These are phyloP conservation scores for Exserohilum rostratum DNA, from an alignment of 2,329 filamentous ascomycete species.

Conservation along the genomic window DNA sequence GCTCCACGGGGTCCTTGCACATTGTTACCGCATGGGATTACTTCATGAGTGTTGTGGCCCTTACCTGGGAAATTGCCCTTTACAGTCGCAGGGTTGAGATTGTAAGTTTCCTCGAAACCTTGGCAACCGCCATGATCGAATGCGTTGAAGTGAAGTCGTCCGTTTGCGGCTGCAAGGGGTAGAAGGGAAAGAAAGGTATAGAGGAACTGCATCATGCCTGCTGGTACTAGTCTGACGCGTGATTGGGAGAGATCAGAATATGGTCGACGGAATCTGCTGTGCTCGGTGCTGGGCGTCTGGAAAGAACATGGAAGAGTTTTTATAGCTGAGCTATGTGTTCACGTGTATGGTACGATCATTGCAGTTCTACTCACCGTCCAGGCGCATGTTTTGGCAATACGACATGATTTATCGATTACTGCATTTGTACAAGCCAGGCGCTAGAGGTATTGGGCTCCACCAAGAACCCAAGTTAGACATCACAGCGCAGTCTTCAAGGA, in stretches of 20 bases:
- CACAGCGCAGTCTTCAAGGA: neutral
- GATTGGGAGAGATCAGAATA: neutral
- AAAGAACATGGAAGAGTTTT: neutral
- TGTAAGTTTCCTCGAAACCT: conserved; percentile 9
- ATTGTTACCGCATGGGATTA: neutral
- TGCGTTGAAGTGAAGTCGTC: conserved; percentile 6
- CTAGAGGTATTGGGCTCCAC: neutral
- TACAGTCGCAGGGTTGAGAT: conserved; percentile 6
- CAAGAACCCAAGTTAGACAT: neutral
- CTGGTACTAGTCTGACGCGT: neutral
- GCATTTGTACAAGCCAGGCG: neutral
- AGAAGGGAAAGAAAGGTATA: conserved; percentile 1
- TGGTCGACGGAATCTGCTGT: neutral
- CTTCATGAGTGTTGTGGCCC: neutral
- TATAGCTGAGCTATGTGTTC: neutral
- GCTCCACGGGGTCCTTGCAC: conserved; percentile 8
- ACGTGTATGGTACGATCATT: neutral
- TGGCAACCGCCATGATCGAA: conserved; percentile 6
- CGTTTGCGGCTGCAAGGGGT: conserved; percentile 2
- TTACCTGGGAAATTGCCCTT: conserved; percentile 11
- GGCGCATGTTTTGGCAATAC: neutral
- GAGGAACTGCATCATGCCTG: neutral
- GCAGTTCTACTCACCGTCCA: neutral
- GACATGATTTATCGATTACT: neutral
- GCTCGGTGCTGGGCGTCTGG: neutral